Evolutionary conservation across 108 stramenopile genomes (phyloP), one percentile per base, ranked within the genome.

Genomic region (Aurantiochytrium sp.): DNA sequence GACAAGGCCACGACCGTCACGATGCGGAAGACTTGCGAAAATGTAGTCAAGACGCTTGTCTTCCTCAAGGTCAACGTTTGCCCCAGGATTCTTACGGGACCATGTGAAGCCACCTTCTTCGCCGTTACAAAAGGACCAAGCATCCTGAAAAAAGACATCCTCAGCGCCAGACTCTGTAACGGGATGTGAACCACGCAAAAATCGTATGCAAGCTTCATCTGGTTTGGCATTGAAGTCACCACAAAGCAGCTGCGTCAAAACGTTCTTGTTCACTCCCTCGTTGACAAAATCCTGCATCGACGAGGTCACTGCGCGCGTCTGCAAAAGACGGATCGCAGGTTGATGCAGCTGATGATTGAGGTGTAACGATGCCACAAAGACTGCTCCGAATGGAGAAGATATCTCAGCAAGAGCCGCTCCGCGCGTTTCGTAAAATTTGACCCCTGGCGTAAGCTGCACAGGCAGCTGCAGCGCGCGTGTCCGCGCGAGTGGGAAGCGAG

Each of bases 21-120:
- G 76, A 12, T 83, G 45, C 25, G 76, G 76, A 53, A 23, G 76
- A 3, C 43, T 12, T 6, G 25, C 45, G 51, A 83, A 83, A 12
- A 83, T 53, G 51, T 83, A 83, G 76, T 83, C 76, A 8, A 83
- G 51, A 23, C 76, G 76, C 51, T 83, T 83, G 51, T 83, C 51
- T 45, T 83, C 49, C 28, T 83, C 76, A 23, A 83, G 76, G 23
- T 83, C 76, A 12, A 83, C 76, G 23, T 83, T 21, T 12, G 76
- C 6, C 4, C 51, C 51, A 8, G 76, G 76, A 53, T 83, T 83
- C 25, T 83, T 53, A 18, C 49, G n/a, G 2, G 49, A 53, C 76
- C 76, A 83, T 6, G 76, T 83, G 28, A 25, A 53, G 45, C 76
- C 76, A 12, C 5, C 49, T 12, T 12, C 51, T 23, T 83, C 76